Evolutionary conservation across 108 stramenopile species (phyloP).

Genomic region (Cyclotella atomus): DNA sequence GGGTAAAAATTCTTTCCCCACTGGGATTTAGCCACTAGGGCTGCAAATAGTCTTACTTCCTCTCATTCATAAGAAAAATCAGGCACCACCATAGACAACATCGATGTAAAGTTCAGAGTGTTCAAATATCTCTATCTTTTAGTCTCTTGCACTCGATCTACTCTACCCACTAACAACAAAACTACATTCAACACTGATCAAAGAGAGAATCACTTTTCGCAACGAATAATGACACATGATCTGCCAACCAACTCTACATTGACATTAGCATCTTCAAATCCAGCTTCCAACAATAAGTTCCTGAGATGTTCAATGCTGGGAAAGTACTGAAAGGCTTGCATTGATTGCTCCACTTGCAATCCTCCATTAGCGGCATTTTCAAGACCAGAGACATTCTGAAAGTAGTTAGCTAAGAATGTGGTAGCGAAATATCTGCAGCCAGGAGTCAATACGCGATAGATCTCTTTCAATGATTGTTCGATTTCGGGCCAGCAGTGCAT

Average conservation of each 20-base stretch:
- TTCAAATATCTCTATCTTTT: no score
- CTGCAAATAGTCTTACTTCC: no score
- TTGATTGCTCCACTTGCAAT: slow-evolving; percentile 30
- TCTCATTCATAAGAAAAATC: no score
- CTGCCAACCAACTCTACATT: slow-evolving; percentile 69
- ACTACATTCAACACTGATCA: no score
- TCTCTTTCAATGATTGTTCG: slow-evolving; percentile 75
- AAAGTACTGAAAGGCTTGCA: slow-evolving; percentile 89
- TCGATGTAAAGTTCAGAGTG: no score
- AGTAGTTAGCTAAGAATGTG: slow-evolving; percentile 87
- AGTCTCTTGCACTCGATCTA: no score
- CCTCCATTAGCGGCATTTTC: slow-evolving; percentile 41
- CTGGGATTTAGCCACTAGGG: no score
- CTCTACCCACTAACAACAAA: no score
- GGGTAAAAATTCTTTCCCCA: no score
- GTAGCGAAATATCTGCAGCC: slow-evolving; percentile 94
- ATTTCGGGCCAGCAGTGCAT: slow-evolving; percentile 98
- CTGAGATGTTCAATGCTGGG: slow-evolving; percentile 61
- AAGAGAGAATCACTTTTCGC: slow-evolving; percentile 59
- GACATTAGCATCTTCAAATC: slow-evolving; percentile 79
- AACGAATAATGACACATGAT: slow-evolving; percentile 80
- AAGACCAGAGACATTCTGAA: slow-evolving; percentile 51
- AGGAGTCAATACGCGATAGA: slow-evolving; percentile 90
- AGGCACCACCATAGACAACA: no score
- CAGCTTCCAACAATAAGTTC: slow-evolving; percentile 64